These are phyloP conservation scores for Colletotrichum australisinense DNA, from an alignment of 2,329 filamentous ascomycete genomes.

Conservation along the genomic window DNA sequence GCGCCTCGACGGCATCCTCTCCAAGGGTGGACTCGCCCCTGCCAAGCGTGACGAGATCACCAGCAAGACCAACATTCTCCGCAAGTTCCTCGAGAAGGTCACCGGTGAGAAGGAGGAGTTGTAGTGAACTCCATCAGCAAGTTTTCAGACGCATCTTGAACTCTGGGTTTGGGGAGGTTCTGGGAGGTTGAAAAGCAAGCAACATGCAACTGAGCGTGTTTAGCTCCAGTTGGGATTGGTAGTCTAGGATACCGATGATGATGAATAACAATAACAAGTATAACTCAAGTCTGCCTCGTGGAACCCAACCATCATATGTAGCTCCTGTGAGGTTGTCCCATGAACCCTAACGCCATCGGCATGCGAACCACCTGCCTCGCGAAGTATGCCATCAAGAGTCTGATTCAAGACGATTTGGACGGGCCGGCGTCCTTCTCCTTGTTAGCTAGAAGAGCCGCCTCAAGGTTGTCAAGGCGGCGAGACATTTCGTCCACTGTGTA, in stretches of 20 bases:
- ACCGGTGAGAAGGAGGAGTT: slow-evolving; percentile 75
- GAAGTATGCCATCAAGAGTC: background rate
- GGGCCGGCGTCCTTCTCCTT: slow-evolving; percentile 56
- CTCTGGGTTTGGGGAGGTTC: background rate
- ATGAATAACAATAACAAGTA: slow-evolving; percentile 21
- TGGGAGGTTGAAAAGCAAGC: slow-evolving; percentile 11
- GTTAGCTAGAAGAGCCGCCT: slow-evolving; percentile 74
- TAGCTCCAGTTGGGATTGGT: slow-evolving; percentile 30
- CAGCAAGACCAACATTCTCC: slow-evolving; percentile 88
- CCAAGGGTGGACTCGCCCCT: slow-evolving; percentile 86
- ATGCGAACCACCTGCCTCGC: background rate
- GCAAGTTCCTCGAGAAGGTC: slow-evolving; percentile 74
- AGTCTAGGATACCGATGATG: slow-evolving; percentile 17
- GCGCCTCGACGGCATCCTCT: slow-evolving; percentile 81
- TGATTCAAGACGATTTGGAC: slow-evolving; percentile 47
- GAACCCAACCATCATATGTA: background rate
- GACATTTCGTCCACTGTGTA: slow-evolving; percentile 92
- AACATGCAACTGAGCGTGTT: slow-evolving; percentile 17
- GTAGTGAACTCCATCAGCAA: slow-evolving; percentile 52
- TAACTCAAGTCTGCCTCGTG: slow-evolving; percentile 11
- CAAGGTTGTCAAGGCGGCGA: slow-evolving; percentile 83
- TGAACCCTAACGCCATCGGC: slow-evolving; percentile 17
- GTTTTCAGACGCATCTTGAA: slow-evolving; percentile 11
- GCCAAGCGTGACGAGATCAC: slow-evolving; percentile 91
- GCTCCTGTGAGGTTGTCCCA: slow-evolving; percentile 4